Conservation (phyloP, 2,329 filamentous ascomycete genomes). For the Conoideocrella luteorostrata region DNA sequence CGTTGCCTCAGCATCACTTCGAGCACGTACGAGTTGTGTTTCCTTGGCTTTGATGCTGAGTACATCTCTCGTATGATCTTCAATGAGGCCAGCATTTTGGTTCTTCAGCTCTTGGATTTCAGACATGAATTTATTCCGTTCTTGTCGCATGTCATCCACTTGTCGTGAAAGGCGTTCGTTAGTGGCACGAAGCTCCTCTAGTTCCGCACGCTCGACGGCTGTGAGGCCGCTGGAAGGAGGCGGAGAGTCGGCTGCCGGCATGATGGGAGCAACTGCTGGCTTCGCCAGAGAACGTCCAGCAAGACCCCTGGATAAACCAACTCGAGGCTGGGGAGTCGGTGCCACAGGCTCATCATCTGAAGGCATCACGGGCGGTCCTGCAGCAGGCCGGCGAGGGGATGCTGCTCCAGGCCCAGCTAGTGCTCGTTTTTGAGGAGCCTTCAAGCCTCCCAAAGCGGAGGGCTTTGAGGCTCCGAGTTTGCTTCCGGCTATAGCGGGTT, state of each 20-base stretch:
- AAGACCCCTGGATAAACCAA: slow-evolving; percentile 69
- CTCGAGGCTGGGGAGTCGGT: slow-evolving; percentile 54
- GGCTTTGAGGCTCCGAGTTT: slow-evolving; percentile 53
- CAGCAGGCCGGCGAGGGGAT: slow-evolving; percentile 48
- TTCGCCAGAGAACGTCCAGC: slow-evolving; percentile 81
- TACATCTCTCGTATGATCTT: slow-evolving; percentile 93
- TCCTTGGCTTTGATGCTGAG: slow-evolving; percentile 98
- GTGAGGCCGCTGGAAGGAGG: slow-evolving; percentile 60
- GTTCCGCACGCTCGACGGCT: slow-evolving; percentile 79
- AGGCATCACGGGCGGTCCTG: slow-evolving; percentile 41
- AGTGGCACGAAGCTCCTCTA: slow-evolving; percentile 79
- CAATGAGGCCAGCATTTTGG: slow-evolving; percentile 92
- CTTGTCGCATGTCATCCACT: slow-evolving; percentile 73
- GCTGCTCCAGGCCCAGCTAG: slow-evolving; percentile 41
- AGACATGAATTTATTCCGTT: slow-evolving; percentile 73
- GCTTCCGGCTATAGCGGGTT: slow-evolving; percentile 35
- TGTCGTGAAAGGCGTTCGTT: slow-evolving; percentile 72
- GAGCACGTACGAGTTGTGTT: slow-evolving; percentile 86
- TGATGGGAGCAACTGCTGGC: slow-evolving; percentile 48
- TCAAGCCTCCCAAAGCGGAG: slow-evolving; percentile 48
- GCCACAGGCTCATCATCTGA: slow-evolving; percentile 52
- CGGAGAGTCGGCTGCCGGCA: slow-evolving; percentile 48
- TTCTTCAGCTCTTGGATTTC: slow-evolving; percentile 94
- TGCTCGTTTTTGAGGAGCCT: slow-evolving; percentile 51
- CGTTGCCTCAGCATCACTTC: slow-evolving; percentile 82